Evolutionary conservation across 768 basidiomycete genomes (phyloP), one percentile per base, ranked within the genome.

Genomic region (Leccinum obscurum): DNA sequence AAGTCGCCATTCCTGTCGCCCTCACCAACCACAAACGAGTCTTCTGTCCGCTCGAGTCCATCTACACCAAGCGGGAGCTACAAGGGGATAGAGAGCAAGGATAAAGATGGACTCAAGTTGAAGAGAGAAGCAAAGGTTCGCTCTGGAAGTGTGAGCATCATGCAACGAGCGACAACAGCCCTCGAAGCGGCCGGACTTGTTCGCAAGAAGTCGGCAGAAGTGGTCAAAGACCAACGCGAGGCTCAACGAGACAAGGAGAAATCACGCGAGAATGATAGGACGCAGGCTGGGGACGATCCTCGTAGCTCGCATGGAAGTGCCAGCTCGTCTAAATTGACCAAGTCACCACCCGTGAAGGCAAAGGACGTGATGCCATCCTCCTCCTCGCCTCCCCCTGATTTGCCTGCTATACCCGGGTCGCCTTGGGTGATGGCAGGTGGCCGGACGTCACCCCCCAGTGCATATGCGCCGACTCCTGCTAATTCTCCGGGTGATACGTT

Each of bases 161-260:
- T 98, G 83, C 95, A 98, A 67, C 86, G 95, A 26, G 95, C 93
- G 0, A 95, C 94, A 2, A 96, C 93, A 1, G 93, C 90, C 1
- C 80, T 94, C 26, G 92, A 93, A 71, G 93, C 91, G 10, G 90
- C 89, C 13, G 90, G 92, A 3, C 75, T 95, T 10, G 90, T 93
- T 52, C 77, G 88, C 61, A 93, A 94, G 76, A 93, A 90, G 74
- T 90, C 88, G 4, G 76, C 83, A 0, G 93, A 94, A 70, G 88
- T 78, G 6, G 84, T 93, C 10, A 80, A 79, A 60, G 88, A 88
- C 46, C 85, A 87, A 51, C 81, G 78, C 54, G 84, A 87, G 60
- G 76, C 70, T 54, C 76, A 77, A 39, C 73, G 76, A 63, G 71
- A 75, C 58, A 66, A 65, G 62, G 80, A 84, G 69, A 77, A 77